Evolutionary conservation across 2,329 filamentous ascomycete genomes (phyloP).

Genomic region (Shiraia sp.): DNA sequence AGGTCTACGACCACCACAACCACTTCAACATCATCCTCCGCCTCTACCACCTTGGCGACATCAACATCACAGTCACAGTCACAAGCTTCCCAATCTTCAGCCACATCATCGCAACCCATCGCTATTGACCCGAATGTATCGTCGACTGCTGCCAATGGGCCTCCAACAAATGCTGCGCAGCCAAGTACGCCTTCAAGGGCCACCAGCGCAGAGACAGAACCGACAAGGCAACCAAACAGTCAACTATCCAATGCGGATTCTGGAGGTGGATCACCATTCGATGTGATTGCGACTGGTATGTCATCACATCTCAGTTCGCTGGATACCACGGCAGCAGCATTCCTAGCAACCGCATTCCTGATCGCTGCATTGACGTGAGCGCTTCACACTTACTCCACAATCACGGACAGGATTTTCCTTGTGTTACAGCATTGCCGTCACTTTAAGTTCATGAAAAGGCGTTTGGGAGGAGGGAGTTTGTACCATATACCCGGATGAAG

Average conservation of each 20-base stretch:
- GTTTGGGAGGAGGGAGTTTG: constrained; percentile 20
- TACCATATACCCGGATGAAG: constrained; percentile 34
- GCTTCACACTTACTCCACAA: not conserved
- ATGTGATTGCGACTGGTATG: constrained; percentile 32
- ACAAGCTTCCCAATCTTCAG: constrained; percentile 6
- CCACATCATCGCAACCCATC: constrained; percentile 11
- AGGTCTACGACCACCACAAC: constrained; percentile 9
- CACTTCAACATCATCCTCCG: constrained; percentile 5
- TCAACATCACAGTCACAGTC: constrained; percentile 11
- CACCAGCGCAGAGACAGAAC: constrained; percentile 9
- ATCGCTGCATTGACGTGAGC: constrained; percentile 15
- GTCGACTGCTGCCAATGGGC: constrained; percentile 8
- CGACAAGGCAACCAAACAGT: constrained; percentile 22
- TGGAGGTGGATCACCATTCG: constrained; percentile 53
- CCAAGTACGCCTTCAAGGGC: not conserved
- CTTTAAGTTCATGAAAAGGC: constrained; percentile 16
- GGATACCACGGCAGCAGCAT: constrained; percentile 8
- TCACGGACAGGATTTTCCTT: constrained; percentile 4
- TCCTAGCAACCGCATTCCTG: constrained; percentile 15
- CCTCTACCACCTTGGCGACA: constrained; percentile 2
- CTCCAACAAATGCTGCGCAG: constrained; percentile 10
- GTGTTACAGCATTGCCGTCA: constrained; percentile 10
- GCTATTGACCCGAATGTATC: constrained; percentile 20
- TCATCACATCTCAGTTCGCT: constrained; percentile 15
- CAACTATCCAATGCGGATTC: constrained; percentile 43